phyloP scores from a whole-genome alignment of 257 asterid species.

The Echium plantagineum region DNA sequence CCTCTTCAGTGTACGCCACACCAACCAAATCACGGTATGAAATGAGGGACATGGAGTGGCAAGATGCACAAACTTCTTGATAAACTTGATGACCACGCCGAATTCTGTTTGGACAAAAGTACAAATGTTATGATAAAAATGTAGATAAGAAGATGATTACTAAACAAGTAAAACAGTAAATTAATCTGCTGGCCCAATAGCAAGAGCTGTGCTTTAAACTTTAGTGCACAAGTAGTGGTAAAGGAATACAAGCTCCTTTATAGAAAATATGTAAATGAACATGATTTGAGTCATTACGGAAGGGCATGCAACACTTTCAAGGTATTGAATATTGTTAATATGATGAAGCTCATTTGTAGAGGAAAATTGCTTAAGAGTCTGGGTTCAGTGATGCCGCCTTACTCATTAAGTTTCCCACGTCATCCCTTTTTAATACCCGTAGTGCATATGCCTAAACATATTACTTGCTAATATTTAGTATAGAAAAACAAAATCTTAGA shows the following conservation, averaged over 20 bases:
- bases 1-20: constrained; percentile 90
- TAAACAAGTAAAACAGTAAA: background rate
- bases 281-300: no score
- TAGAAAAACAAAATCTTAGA: no score
- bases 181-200: background rate
- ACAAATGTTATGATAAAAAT: background rate
- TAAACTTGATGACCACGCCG: constrained; percentile 46
- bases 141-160: background rate
- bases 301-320: no score
- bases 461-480: background rate
- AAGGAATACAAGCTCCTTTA: no score
- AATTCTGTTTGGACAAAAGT: constrained; percentile 14
- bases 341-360: no score
- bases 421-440: no score
- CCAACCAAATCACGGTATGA: constrained; percentile 78
- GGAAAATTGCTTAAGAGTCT: no score
- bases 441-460: background rate
- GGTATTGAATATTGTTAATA: no score
- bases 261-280: no score
- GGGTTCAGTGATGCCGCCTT: no score
- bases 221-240: background rate
- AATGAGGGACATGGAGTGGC: constrained; percentile 77
- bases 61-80: constrained; percentile 75
- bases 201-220: background rate
- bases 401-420: no score